Evolutionary conservation across 202 grass and related monocot genomes (phyloP).

Genomic region (Sporobolus alterniflorus): DNA sequence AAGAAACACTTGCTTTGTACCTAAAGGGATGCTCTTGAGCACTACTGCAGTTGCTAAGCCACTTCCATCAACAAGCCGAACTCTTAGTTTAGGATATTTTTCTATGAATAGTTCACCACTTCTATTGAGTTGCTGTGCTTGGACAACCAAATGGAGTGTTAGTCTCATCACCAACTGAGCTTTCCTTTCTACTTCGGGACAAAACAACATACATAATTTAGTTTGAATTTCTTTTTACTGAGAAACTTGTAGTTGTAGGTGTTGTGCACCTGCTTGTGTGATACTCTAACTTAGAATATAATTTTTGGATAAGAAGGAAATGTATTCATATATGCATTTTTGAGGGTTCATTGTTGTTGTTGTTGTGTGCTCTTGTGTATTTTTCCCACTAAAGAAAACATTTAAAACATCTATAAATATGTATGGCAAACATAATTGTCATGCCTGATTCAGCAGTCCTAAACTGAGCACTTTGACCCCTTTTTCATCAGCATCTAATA

Average conservation of each 20-base stretch:
- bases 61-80: slow-evolving; percentile 93
- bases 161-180: not conserved
- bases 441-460: slow-evolving; percentile 89
- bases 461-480: slow-evolving; percentile 82
- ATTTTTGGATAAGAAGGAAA: not conserved
- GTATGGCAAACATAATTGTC: not conserved
- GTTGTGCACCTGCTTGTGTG: not conserved
- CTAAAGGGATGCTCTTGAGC: slow-evolving; percentile 64
- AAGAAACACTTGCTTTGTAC: slow-evolving; percentile 61
- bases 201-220: not conserved
- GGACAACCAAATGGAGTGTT: slow-evolving; percentile 9
- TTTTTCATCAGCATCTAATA: slow-evolving; percentile 79
- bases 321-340: not conserved
- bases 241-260: slow-evolving; percentile 7
- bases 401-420: not conserved
- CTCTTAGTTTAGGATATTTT: slow-evolving; percentile 82
- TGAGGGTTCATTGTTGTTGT: not conserved
- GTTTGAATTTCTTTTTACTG: slow-evolving; percentile 1
- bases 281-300: slow-evolving; percentile 1
- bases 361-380: not conserved
- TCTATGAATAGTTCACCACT: slow-evolving; percentile 70
- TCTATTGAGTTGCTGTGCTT: slow-evolving; percentile 77
- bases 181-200: not conserved
- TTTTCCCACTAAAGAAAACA: slow-evolving; percentile 2
- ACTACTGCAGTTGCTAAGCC: slow-evolving; percentile 85